These are phyloP conservation scores for Quercus glauca DNA, from an alignment of 306 rosid species.

Conservation along the genomic window DNA sequence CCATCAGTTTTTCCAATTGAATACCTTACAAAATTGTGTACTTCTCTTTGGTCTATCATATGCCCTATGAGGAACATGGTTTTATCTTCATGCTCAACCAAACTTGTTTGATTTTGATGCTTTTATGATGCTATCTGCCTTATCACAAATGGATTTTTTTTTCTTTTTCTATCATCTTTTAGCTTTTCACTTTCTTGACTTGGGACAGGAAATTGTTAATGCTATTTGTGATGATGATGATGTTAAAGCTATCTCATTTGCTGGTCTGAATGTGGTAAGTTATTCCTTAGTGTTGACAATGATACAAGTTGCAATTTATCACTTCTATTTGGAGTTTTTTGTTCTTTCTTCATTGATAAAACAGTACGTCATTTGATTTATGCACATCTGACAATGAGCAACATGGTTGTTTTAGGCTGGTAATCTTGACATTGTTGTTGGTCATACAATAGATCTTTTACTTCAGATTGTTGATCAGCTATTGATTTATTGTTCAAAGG, in stretches of 20 bases:
- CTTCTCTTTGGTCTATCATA: neutral
- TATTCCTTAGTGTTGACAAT: neutral
- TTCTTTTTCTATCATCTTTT: neutral
- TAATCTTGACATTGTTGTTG: neutral
- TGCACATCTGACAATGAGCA: neutral
- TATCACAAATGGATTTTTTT: neutral
- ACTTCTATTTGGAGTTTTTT: neutral
- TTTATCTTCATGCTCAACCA: neutral
- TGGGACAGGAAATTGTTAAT: slow-evolving; percentile 55
- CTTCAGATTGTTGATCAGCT: neutral
- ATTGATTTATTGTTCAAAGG: slow-evolving; percentile 26
- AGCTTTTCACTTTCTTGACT: neutral
- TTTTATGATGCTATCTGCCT: neutral
- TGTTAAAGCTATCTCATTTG: slow-evolving; percentile 63
- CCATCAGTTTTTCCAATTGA: neutral
- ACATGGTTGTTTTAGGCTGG: neutral
- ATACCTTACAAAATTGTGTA: neutral
- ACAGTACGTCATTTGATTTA: neutral
- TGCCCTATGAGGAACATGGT: neutral
- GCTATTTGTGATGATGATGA: slow-evolving; percentile 72
- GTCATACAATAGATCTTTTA: neutral
- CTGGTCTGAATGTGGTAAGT: slow-evolving; percentile 59
- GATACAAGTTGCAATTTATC: neutral
- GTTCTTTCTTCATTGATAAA: neutral
- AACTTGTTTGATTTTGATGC: neutral